Base-by-base conservation (phyloP, 1,284 basidiomycete species). In the Meira miltonrushii region DNA sequence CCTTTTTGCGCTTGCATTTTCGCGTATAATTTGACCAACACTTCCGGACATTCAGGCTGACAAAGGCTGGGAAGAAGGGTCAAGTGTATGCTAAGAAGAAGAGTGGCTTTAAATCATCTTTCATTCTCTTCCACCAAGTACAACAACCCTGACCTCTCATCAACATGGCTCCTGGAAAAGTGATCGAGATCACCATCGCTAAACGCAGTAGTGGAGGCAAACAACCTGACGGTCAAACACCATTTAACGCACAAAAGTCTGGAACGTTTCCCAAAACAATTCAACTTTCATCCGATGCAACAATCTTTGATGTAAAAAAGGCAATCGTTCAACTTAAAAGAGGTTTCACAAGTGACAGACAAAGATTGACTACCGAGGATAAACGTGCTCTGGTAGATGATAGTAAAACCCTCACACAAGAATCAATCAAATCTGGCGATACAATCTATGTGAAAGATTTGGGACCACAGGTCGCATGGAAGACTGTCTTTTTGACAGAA, bases 401-500 rank as follows among this genome's bases (percentile, higher is more conserved):
- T 49, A 63, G 65, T 47, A 65, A 65, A 54, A 59, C 62, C 9
- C 67, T 77, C 12, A 37, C 47, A 7, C 60, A 65, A 1, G 56
- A 69, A 13, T 64, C 61, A 23, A 53, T 75, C 21, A 19, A 59
- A 8, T 44, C 55, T 9, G 65, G 65, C 28, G 65, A 67, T 40
- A 64, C 61, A 1, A 58, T 78, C 46, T 68, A 71, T 37, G 66
- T 78, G 52, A 78, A 78, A 53, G 75, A 78, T 48, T 62, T 78
- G 2, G 75, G 75, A 8, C 73, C 74, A 1, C 75, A 78, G 58
- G 65, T 78, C 21, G 69, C 61, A 40, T 78, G 75, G 75, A 62
- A 64, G 47, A 77, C 75, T 33, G 75, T 78, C 44, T 78, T 78
- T 67, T 60, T 78, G 17, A 72, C 71, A 47, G 75, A 78, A 51